Conservation (phyloP, 1,284 basidiomycete species). For the Ceratobasidium sp. region DNA sequence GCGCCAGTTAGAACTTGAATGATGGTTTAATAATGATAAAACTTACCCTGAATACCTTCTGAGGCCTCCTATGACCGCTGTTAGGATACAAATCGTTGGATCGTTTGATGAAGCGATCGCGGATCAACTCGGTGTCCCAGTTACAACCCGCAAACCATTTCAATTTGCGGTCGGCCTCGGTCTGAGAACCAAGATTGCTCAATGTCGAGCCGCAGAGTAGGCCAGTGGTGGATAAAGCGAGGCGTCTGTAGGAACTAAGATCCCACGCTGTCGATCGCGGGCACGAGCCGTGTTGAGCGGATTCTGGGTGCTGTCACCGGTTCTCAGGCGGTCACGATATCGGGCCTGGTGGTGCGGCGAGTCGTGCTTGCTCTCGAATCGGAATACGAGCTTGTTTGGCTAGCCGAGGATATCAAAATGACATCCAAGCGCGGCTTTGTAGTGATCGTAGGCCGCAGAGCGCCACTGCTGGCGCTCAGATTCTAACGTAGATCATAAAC, state of each 20-base stretch:
- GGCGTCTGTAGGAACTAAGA: not conserved
- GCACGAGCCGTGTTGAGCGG: not conserved
- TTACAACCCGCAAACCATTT: too few relatives aligned
- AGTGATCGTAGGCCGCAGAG: conserved; percentile 19
- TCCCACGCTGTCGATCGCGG: conserved; percentile 17
- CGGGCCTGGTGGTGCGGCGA: not conserved
- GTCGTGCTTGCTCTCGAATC: conserved; percentile 23
- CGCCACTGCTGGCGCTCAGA: not conserved
- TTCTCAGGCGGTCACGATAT: conserved; percentile 17
- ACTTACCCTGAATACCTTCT: too few relatives aligned
- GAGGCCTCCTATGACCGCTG: too few relatives aligned
- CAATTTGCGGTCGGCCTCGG: too few relatives aligned
- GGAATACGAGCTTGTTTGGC: conserved; percentile 8
- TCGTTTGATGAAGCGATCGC: too few relatives aligned
- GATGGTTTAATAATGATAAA: too few relatives aligned
- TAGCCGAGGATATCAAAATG: not conserved
- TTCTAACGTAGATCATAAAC: not conserved
- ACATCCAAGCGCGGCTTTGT: conserved; percentile 8
- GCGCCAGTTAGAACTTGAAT: too few relatives aligned
- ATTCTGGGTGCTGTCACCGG: conserved; percentile 18
- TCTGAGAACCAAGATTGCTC: conserved; percentile 12
- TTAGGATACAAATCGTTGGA: too few relatives aligned
- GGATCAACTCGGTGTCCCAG: too few relatives aligned
- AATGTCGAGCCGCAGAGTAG: conserved; percentile 1
- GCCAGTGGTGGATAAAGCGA: not conserved